A percentile compares a stretch with the other conserved stretches of the same genome.
Evolutionary conservation across 805 yeast genomes (phyloP).

Genomic region (Zygosaccharomyces bailii): DNA sequence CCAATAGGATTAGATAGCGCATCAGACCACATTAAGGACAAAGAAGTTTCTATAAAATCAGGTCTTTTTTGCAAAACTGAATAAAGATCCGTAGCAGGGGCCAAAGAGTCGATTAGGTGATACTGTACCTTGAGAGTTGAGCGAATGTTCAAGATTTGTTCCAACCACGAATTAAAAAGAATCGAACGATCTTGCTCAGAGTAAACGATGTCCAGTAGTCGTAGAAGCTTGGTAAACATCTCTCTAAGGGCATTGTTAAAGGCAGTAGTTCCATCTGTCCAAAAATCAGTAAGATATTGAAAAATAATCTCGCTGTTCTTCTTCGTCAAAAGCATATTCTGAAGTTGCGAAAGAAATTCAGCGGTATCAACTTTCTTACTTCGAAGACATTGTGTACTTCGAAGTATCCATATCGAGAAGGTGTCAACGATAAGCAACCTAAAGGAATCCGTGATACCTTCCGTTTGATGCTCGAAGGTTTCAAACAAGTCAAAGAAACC

Average conservation of each 20-base stretch:
- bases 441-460: slow-evolving; percentile 10
- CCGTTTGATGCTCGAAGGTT: slow-evolving; percentile 11
- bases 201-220: slow-evolving; percentile 36
- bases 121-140: slow-evolving; percentile 57
- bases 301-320: slow-evolving; percentile 39
- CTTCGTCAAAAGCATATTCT: slow-evolving; percentile 17
- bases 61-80: slow-evolving; percentile 45
- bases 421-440: slow-evolving; percentile 53
- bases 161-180: slow-evolving; percentile 46
- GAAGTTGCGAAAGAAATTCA: slow-evolving; percentile 11
- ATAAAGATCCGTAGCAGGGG: slow-evolving; percentile 45
- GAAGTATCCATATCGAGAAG: slow-evolving; percentile 59
- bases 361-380: slow-evolving; percentile 21
- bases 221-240: slow-evolving; percentile 52
- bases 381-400: slow-evolving; percentile 45
- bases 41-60: slow-evolving; percentile 44
- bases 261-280: slow-evolving; percentile 70
- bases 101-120: slow-evolving; percentile 54
- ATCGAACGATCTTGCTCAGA: slow-evolving; percentile 18
- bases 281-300: slow-evolving; percentile 58
- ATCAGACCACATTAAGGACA: slow-evolving; percentile 49
- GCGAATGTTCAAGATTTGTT: slow-evolving; percentile 42
- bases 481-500: slow-evolving; percentile 11
- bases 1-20: slow-evolving; percentile 66
- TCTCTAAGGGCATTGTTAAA: slow-evolving; percentile 65